Base-by-base conservation (phyloP, 306 rosid species). In the Pterocarpus macrocarpus region DNA sequence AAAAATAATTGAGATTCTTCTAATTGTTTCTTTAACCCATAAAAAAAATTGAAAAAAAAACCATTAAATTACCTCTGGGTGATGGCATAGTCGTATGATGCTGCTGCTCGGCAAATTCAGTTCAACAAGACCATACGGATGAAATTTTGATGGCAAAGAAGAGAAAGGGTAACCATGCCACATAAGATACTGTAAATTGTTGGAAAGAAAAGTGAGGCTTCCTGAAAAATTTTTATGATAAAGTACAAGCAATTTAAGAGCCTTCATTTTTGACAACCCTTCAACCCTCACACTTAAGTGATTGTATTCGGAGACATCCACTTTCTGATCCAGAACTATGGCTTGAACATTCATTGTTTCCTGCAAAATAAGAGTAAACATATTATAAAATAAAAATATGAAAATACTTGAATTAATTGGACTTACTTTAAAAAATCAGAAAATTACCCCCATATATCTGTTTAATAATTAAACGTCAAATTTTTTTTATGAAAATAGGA, bases 121-220 rank as follows among this genome's bases (percentile, higher is more conserved):
- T 33, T 81, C 62, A 0, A 73, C 80, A 16, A 81, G 75, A 4
- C 4, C 0, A 1, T 7, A 4, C 0, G 75, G 68, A 5, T 64
- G 10, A 33, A 81, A 73, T 0, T 10, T 1, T 33, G 58, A 36
- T 36, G 84, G 80, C 50, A 81, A 81, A 65, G 11, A 53, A 7
- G 14, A 7, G 36, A 64, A 41, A 55, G 80, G 84, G 1, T 64
- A 81, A 9, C 36, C 47, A 12, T 52, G 47, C 79, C 84, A 80
- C 5, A 16, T 1, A 80, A 72, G 30, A 80, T 50, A 72, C 0
- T 2, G 2, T 7, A 80, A 9, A 2, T 7, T 15, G 10, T 80
- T 6, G 10, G 84, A 64, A 64, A 72, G 74, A 28, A 8, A 28
- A 1, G 1, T 4, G 28, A 13, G 81, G 0, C 1, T 41, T n/a